Conservation (phyloP, 2,329 filamentous ascomycete genomes). For the Colletotrichum sp. region DNA sequence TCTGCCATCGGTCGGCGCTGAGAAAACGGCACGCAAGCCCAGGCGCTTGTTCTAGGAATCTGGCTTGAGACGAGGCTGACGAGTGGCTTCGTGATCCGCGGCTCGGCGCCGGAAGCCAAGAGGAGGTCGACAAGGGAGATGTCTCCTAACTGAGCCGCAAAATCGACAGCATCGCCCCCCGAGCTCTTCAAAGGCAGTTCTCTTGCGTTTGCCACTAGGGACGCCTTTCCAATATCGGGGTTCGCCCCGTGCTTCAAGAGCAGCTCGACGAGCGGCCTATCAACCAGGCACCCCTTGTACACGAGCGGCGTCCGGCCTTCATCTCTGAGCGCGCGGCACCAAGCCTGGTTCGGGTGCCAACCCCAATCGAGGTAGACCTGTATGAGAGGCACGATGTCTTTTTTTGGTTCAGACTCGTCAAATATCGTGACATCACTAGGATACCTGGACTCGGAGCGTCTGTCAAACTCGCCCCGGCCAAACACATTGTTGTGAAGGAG, state of each 20-base stretch:
- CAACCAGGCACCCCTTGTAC: accelerated
- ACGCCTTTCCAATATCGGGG: accelerated
- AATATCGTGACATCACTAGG: not conserved
- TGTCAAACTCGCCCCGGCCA: no score
- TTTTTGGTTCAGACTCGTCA: accelerated
- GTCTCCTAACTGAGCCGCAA: not conserved
- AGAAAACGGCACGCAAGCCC: accelerated
- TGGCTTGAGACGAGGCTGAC: not conserved
- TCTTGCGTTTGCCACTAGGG: accelerated
- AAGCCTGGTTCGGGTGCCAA: not conserved
- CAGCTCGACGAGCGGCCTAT: not conserved
- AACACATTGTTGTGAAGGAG: no score
- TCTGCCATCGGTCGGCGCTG: not conserved
- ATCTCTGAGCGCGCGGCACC: accelerated
- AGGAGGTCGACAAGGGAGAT: not conserved
- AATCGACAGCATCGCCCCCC: not conserved
- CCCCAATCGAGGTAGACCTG: not conserved
- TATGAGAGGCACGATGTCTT: not conserved
- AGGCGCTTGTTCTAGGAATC: no score
- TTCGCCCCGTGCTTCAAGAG: not conserved
- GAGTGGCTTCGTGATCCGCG: not conserved
- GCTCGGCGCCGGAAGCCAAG: not conserved
- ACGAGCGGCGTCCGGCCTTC: not conserved
- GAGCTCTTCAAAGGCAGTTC: accelerated
- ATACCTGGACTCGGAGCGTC: not conserved